Conservation (phyloP, 805 yeast genomes). For the Barnettozyma sucrosica region DNA sequence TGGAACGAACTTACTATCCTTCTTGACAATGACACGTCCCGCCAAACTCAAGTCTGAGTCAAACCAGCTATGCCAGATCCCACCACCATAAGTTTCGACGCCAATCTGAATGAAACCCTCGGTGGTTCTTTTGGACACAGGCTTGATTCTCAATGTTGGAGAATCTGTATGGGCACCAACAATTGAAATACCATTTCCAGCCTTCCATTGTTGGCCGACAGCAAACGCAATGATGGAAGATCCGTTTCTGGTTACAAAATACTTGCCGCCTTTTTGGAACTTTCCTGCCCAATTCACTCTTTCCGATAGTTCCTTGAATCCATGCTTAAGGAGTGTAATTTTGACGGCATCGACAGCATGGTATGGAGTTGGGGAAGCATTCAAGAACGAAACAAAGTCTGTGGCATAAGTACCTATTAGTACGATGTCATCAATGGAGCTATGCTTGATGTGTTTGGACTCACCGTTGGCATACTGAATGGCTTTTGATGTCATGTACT, state of each 20-base stretch:
- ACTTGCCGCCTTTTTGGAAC: conserved; percentile 53
- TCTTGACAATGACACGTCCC: conserved; percentile 76
- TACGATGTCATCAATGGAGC: conserved; percentile 5
- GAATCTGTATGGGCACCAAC: conserved; percentile 97
- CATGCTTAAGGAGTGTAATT: conserved; percentile 46
- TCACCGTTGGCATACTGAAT: conserved; percentile 25
- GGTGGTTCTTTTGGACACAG: conserved; percentile 60
- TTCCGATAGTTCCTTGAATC: conserved; percentile 71
- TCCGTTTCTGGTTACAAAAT: conserved; percentile 83
- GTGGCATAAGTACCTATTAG: conserved; percentile 16
- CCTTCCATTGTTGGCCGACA: conserved; percentile 63
- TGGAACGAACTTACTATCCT: conserved; percentile 48
- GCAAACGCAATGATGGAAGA: conserved; percentile 86
- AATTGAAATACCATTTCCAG: conserved; percentile 80
- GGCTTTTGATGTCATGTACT: conserved; percentile 15
- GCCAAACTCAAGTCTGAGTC: conserved; percentile 90
- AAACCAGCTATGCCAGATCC: conserved; percentile 96
- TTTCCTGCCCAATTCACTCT: conserved; percentile 60
- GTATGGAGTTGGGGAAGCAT: conserved; percentile 87
- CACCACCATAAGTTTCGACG: conserved; percentile 93
- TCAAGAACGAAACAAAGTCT: conserved; percentile 72
- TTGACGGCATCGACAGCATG: conserved; percentile 78
- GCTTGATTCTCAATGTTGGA: conserved; percentile 85
- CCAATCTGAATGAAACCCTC: conserved; percentile 88
- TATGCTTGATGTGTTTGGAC: conserved; percentile 1